phyloP scores from a whole-genome alignment of 768 basidiomycete genomes.

The Leucogyrophana mollusca region DNA sequence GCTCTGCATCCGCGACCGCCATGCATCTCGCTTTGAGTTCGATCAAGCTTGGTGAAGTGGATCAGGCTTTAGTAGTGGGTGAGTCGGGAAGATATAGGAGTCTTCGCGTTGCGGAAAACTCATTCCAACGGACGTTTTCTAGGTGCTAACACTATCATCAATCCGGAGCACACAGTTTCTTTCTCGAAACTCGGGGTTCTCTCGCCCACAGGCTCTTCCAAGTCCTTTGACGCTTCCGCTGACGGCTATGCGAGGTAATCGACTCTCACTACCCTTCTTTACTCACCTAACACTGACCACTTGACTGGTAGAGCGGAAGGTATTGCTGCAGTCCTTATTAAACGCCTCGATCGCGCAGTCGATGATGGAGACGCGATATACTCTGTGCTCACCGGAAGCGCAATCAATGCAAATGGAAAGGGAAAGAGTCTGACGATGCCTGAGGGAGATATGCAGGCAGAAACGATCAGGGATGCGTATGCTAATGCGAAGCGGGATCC shows the following conservation, averaged over 20 bases:
- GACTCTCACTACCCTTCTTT: not conserved
- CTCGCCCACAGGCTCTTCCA: conserved; percentile 27
- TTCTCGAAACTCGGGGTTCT: conserved; percentile 22
- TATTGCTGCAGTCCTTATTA: conserved; percentile 31
- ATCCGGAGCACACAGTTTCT: conserved; percentile 14
- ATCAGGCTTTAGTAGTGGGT: not conserved
- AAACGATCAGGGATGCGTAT: conserved; percentile 33
- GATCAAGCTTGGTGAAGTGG: not conserved
- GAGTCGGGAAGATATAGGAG: too few relatives aligned
- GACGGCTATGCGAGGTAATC: conserved; percentile 20
- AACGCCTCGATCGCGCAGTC: conserved; percentile 29
- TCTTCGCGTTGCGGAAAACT: too few relatives aligned
- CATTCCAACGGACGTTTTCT: too few relatives aligned
- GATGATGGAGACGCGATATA: conserved; percentile 31
- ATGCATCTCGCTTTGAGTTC: not conserved
- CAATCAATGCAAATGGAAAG: conserved; percentile 33
- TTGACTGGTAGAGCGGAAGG: conserved; percentile 17
- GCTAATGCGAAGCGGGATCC: conserved; percentile 25
- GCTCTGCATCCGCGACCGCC: not conserved
- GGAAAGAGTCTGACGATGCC: conserved; percentile 35
- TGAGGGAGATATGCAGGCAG: conserved; percentile 30
- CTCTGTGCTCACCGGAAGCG: conserved; percentile 26
- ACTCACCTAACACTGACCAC: not conserved
- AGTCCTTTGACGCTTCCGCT: conserved; percentile 30
- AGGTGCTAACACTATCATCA: conserved; percentile 19